Evolutionary conservation across 208 protist species (phyloP).

Genomic region (Blastocrithidia nonstop): DNA sequence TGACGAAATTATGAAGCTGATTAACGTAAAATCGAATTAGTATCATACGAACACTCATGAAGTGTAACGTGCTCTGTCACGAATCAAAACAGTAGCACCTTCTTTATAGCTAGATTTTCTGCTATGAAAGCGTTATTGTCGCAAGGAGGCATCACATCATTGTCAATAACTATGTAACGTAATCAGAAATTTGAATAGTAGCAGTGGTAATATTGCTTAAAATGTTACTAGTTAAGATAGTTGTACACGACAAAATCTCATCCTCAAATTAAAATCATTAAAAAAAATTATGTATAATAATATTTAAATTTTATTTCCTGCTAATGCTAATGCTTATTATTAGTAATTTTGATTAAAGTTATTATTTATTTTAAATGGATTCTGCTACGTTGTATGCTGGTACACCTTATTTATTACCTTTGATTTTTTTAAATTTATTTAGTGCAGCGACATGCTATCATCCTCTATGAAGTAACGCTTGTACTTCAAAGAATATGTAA

Average conservation of each 20-base stretch:
- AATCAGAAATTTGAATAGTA: too few species aligned
- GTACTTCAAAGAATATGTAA: neutral
- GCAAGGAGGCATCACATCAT: too few species aligned
- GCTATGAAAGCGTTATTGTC: too few species aligned
- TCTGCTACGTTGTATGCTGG: neutral
- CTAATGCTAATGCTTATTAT: neutral
- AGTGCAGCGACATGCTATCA: slow-evolving; percentile 1
- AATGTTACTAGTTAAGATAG: neutral
- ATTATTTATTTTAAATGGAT: neutral
- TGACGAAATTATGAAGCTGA: too few species aligned
- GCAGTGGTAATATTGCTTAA: neutral
- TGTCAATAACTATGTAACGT: too few species aligned
- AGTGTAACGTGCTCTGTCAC: too few species aligned
- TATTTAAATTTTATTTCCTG: neutral
- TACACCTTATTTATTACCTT: neutral
- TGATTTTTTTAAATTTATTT: too few species aligned
- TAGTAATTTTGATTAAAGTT: neutral
- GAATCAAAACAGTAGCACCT: too few species aligned
- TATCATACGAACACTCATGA: too few species aligned
- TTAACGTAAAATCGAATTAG: too few species aligned
- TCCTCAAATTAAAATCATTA: neutral
- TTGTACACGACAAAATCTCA: neutral
- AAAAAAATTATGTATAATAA: neutral
- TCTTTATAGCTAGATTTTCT: too few species aligned
- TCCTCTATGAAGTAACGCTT: neutral